Percentiles rank a stretch among this genome's conserved stretches.
These are phyloP conservation scores for Bidens hawaiensis DNA, from an alignment of 140 eudicot species.

Conservation along the genomic window DNA sequence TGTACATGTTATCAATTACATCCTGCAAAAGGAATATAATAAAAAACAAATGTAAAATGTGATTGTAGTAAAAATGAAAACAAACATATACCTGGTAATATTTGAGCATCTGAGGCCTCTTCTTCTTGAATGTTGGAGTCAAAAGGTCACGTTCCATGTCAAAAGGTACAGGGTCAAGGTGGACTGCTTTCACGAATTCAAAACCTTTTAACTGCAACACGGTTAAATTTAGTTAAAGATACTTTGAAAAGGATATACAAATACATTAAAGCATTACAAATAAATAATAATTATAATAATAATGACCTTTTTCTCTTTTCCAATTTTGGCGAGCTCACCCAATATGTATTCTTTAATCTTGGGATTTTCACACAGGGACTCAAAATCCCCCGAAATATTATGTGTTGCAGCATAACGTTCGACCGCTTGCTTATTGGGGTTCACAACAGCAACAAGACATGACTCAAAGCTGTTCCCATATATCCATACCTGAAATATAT, in stretches of 20 bases:
- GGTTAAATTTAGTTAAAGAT: not conserved
- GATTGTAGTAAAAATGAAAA: not conserved
- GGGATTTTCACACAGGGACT: slow-evolving; percentile 59
- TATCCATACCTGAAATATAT: slow-evolving; percentile 64
- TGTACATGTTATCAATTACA: slow-evolving; percentile 37
- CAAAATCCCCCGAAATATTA: slow-evolving; percentile 62
- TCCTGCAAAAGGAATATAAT: slow-evolving; percentile 19
- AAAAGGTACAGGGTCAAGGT: slow-evolving; percentile 88
- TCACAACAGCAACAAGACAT: slow-evolving; percentile 75
- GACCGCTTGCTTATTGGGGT: slow-evolving; percentile 70
- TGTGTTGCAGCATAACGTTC: slow-evolving; percentile 65
- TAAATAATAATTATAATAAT: not conserved
- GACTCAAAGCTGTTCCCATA: slow-evolving; percentile 91
- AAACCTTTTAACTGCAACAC: slow-evolving; percentile 84
- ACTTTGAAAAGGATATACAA: not conserved
- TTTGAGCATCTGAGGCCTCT: slow-evolving; percentile 89
- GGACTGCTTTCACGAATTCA: slow-evolving; percentile 80
- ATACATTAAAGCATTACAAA: not conserved
- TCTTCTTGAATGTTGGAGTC: slow-evolving; percentile 94
- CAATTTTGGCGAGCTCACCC: slow-evolving; percentile 64
- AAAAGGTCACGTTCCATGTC: slow-evolving; percentile 97
- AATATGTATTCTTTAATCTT: slow-evolving; percentile 64
- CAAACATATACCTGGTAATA: slow-evolving; percentile 68
- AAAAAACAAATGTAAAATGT: not conserved
- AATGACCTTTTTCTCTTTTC: slow-evolving; percentile 74